These are phyloP conservation scores for Fusarium sp. DNA, from an alignment of 2,329 filamentous ascomycete species.

Conservation along the genomic window DNA sequence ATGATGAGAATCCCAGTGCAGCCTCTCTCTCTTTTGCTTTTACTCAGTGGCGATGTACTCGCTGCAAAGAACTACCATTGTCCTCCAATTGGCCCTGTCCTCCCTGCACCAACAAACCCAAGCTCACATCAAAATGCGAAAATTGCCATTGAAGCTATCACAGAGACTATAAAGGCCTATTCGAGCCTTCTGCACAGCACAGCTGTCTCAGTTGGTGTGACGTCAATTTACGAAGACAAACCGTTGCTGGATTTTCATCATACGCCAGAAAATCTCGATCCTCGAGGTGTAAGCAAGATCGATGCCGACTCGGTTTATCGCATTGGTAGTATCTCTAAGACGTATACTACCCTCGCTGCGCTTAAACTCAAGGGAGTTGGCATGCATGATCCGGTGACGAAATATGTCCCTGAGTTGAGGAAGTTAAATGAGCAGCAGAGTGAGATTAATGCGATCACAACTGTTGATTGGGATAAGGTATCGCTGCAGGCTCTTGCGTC, in stretches of 20 bases:
- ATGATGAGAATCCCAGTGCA: neutral
- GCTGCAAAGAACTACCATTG: slow-evolving; percentile 18
- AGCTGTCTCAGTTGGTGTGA: neutral
- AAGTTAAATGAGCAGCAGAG: neutral
- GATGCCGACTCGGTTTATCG: slow-evolving; percentile 3
- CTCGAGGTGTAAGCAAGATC: neutral
- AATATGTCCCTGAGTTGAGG: slow-evolving; percentile 7
- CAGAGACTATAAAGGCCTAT: neutral
- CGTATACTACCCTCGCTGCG: neutral
- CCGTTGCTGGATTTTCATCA: neutral
- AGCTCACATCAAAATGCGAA: neutral
- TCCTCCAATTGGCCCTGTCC: slow-evolving; percentile 4
- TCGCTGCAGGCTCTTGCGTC: neutral
- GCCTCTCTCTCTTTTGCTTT: neutral
- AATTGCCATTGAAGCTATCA: neutral
- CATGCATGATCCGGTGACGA: slow-evolving; percentile 6
- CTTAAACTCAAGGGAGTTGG: neutral
- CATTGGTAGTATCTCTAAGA: slow-evolving; percentile 6
- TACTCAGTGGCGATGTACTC: neutral
- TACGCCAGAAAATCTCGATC: neutral
- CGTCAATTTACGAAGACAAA: neutral
- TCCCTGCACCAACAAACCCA: neutral
- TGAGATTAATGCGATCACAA: neutral
- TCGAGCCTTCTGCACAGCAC: neutral
- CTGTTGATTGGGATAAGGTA: neutral